These are phyloP conservation scores for Tolypocladium tropicale DNA, from an alignment of 2,329 filamentous ascomycete genomes.

Conservation along the genomic window DNA sequence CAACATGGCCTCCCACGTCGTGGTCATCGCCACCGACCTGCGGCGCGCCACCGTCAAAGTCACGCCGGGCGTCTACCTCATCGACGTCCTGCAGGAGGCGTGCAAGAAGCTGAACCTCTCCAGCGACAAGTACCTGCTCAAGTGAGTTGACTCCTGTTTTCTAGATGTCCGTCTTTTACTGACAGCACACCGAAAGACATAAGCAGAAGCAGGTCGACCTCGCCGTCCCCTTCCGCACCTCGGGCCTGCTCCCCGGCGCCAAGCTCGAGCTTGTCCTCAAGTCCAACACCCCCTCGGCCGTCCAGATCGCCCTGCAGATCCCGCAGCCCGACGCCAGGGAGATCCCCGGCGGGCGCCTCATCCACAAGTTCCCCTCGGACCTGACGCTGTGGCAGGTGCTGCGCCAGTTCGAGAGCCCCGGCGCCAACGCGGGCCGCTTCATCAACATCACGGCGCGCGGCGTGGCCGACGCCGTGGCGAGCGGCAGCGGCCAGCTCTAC, in stretches of 20 bases:
- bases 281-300: conserved; percentile 73
- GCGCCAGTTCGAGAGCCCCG: conserved; percentile 77
- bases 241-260: conserved; percentile 73
- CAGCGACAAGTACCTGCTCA: conserved; percentile 67
- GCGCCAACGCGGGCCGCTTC: conserved; percentile 46
- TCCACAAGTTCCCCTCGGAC: conserved; percentile 80
- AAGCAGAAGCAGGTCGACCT: conserved; percentile 82
- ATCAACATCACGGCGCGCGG: conserved; percentile 80
- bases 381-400: conserved; percentile 83
- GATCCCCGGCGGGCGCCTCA: conserved; percentile 56
- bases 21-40: conserved; percentile 73
- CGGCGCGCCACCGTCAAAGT: conserved; percentile 76
- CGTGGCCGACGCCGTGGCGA: conserved; percentile 47
- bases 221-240: conserved; percentile 71
- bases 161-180: neutral
- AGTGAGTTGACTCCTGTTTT: conserved; percentile 39
- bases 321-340: conserved; percentile 58
- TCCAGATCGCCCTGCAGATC: conserved; percentile 82
- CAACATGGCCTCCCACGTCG: conserved; percentile 76
- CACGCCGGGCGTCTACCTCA: conserved; percentile 67
- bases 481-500: conserved; percentile 63
- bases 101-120: conserved; percentile 71
- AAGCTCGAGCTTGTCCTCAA: conserved; percentile 86
- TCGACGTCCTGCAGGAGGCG: conserved; percentile 78
- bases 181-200: conserved; percentile 37